These are phyloP conservation scores for Novymonas esmeraldas DNA, from an alignment of 208 protist species.

Conservation along the genomic window DNA sequence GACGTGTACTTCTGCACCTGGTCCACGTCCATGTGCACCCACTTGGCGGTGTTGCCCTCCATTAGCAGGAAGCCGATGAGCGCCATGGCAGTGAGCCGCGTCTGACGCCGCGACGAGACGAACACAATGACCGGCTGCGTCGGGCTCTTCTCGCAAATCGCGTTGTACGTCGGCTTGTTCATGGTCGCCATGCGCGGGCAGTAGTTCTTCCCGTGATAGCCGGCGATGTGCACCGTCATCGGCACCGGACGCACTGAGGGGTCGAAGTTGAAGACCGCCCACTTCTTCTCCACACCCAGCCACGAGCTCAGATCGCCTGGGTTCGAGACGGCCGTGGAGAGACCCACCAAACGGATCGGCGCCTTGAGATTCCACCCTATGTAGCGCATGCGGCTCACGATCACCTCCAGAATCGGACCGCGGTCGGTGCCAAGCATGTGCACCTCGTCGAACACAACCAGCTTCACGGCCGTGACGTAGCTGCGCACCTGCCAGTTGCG, in stretches of 20 bases:
- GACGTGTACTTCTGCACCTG: conserved; percentile 85
- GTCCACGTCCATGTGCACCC: conserved; percentile 89
- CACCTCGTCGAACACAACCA: conserved; percentile 99
- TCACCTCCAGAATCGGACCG: conserved; percentile 99
- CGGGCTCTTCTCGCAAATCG: conserved; percentile 95
- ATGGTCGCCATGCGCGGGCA: conserved; percentile 99
- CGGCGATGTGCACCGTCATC: conserved; percentile 96
- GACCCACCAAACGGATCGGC: conserved; percentile 97
- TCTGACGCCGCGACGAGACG: conserved; percentile 98
- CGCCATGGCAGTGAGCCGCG: conserved; percentile 98
- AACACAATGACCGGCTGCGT: conserved; percentile 99
- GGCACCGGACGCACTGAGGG: conserved; percentile 98
- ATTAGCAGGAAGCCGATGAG: conserved; percentile 95
- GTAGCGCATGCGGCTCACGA: conserved; percentile 98
- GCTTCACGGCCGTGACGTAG: conserved; percentile 94
- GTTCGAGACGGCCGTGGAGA: conserved; percentile 99
- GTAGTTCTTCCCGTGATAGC: conserved; percentile 98
- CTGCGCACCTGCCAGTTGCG: conserved; percentile 97
- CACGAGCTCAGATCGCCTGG: conserved; percentile 98
- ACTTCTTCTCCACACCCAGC: conserved; percentile 95
- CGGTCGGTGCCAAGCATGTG: conserved; percentile 99
- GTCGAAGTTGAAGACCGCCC: conserved; percentile 99
- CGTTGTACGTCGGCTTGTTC: conserved; percentile 99
- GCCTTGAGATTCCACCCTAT: conserved; percentile 94
- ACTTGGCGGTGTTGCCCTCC: conserved; percentile 94